Evolutionary conservation across 345 rosid species (phyloP).

Genomic region (Dipteronia sinensis): DNA sequence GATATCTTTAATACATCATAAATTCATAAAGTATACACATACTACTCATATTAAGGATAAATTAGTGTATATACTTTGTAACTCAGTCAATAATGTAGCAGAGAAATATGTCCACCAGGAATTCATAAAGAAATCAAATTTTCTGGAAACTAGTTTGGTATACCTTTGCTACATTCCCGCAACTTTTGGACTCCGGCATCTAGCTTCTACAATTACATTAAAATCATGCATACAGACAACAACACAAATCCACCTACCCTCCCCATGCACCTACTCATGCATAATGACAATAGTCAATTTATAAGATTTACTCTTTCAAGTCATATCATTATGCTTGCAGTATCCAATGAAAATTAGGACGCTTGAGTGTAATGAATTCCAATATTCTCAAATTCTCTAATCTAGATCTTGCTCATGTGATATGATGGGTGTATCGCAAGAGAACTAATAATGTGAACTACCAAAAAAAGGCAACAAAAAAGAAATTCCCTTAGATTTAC

Average conservation of each 20-base stretch:
- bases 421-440: background rate
- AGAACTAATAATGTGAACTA: background rate
- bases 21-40: background rate
- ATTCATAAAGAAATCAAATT: background rate
- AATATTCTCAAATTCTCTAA: background rate
- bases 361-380: background rate
- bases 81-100: background rate
- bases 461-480: background rate
- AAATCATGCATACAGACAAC: background rate
- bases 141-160: background rate
- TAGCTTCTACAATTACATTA: background rate
- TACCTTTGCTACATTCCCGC: background rate
- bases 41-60: background rate
- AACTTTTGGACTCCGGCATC: background rate
- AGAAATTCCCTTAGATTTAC: background rate
- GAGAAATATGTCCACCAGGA: background rate
- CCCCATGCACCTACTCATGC: background rate
- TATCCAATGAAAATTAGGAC: background rate
- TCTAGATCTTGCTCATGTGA: background rate
- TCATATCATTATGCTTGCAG: background rate
- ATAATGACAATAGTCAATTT: background rate
- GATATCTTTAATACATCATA: background rate
- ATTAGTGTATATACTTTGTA: background rate
- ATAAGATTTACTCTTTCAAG: background rate
- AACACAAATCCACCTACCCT: background rate